Conservation (phyloP, 208 protist genomes). For the Crithidia acanthocephali region DNA sequence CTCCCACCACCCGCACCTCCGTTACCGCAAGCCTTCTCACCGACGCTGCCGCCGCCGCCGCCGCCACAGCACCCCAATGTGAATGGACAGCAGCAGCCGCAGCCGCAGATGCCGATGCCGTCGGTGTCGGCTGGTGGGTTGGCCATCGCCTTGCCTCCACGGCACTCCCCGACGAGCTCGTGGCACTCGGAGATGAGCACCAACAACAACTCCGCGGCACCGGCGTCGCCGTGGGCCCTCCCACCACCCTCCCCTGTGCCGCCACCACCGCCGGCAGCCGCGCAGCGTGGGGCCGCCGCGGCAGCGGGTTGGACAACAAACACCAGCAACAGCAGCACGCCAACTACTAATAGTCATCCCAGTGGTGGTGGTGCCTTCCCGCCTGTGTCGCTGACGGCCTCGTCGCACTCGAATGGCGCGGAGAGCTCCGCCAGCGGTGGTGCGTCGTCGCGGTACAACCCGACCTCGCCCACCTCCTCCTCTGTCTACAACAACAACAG, state of each 20-base stretch:
- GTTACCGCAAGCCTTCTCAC: not conserved
- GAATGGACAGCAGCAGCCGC: conserved; percentile 14
- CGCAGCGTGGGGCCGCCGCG: conserved; percentile 6
- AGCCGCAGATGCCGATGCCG: not conserved
- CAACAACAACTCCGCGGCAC: not conserved
- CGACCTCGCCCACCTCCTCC: not conserved
- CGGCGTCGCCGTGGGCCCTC: conserved; percentile 6
- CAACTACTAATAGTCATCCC: not conserved
- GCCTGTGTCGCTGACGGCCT: not conserved
- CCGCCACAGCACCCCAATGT: no score
- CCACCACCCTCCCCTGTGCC: conserved; percentile 17
- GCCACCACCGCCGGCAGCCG: conserved; percentile 15
- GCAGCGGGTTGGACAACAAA: conserved; percentile 2
- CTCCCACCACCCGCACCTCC: not conserved
- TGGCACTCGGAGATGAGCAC: conserved; percentile 6
- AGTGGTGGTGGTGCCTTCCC: not conserved
- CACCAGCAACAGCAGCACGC: no score
- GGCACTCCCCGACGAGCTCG: not conserved
- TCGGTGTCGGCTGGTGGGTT: no score
- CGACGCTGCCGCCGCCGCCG: not conserved
- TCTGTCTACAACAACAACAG: not conserved
- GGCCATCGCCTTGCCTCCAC: not conserved
- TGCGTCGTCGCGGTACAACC: not conserved
- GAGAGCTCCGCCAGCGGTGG: not conserved
- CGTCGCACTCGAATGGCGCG: not conserved